phyloP scores from a whole-genome alignment of 345 rosid genomes.

The Eucalyptus regnans region DNA sequence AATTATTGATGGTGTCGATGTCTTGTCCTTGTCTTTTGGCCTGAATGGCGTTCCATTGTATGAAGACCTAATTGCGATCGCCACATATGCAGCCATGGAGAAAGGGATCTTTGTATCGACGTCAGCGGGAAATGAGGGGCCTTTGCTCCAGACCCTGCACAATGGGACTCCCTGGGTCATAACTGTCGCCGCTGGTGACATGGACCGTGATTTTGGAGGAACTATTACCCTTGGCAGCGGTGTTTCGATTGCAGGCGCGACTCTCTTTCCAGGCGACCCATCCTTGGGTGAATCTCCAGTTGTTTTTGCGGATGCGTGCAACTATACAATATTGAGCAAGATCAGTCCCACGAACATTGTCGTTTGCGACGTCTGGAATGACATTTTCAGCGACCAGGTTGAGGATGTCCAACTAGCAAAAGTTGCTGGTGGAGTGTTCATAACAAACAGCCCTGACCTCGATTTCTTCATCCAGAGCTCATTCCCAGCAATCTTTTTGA shows the following conservation, averaged over 20 bases:
- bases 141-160: slow-evolving; percentile 6
- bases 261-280: slow-evolving; percentile 14
- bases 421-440: slow-evolving; percentile 2
- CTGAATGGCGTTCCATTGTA: slow-evolving; percentile 9
- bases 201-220: slow-evolving; percentile 22
- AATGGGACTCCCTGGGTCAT: slow-evolving; percentile 42
- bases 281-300: not conserved
- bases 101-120: slow-evolving; percentile 39
- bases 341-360: not conserved
- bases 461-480: not conserved
- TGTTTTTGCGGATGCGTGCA: not conserved
- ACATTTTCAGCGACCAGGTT: not conserved
- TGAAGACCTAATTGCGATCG: slow-evolving; percentile 37
- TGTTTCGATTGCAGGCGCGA: slow-evolving; percentile 9
- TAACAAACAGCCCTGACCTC: not conserved
- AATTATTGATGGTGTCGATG: slow-evolving; percentile 37
- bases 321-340: not conserved
- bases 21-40: slow-evolving; percentile 36
- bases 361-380: not conserved
- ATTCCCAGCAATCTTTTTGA: not conserved
- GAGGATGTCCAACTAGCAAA: not conserved
- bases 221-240: slow-evolving; percentile 12
- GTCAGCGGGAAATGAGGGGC: slow-evolving; percentile 35
- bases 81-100: slow-evolving; percentile 36
- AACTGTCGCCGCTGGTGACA: slow-evolving; percentile 32